These are phyloP conservation scores for Tricharina praecox DNA, from an alignment of 495 filamentous ascomycete species.

Conservation along the genomic window DNA sequence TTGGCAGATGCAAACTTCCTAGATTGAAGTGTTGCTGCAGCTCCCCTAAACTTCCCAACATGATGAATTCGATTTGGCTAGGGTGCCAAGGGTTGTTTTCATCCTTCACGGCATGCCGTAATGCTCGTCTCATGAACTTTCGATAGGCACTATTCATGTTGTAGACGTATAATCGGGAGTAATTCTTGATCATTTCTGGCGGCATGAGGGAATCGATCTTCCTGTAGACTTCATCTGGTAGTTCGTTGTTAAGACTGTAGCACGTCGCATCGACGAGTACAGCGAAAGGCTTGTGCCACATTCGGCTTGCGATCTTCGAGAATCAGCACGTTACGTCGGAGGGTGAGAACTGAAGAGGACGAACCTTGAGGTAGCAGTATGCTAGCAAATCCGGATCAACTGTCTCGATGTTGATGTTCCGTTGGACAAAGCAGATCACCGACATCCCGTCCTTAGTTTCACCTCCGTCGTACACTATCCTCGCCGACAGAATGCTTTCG, in stretches of 20 bases:
- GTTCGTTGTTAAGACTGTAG: slow-evolving; percentile 43
- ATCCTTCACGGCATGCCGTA: slow-evolving; percentile 38
- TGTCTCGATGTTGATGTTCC: slow-evolving; percentile 43
- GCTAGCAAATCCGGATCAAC: slow-evolving; percentile 44
- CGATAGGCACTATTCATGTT: slow-evolving; percentile 51
- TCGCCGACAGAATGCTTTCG: slow-evolving; percentile 40
- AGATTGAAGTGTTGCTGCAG: slow-evolving; percentile 48
- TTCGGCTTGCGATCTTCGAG: slow-evolving; percentile 41
- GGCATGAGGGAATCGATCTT: slow-evolving; percentile 43
- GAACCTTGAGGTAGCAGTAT: slow-evolving; percentile 45
- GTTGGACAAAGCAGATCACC: slow-evolving; percentile 48
- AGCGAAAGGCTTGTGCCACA: slow-evolving; percentile 50
- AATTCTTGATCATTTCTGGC: slow-evolving; percentile 38
- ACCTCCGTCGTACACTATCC: slow-evolving; percentile 50
- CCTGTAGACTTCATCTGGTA: slow-evolving; percentile 41
- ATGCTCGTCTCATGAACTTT: slow-evolving; percentile 44
- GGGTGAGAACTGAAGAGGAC: slow-evolving; percentile 2
- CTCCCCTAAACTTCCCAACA: slow-evolving; percentile 43
- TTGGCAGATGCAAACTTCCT: slow-evolving; percentile 44
- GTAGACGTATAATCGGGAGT: slow-evolving; percentile 44
- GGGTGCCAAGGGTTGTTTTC: slow-evolving; percentile 38
- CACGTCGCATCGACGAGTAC: slow-evolving; percentile 50
- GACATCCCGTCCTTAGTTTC: slow-evolving; percentile 50
- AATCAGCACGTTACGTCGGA: background rate
- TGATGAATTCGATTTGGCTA: slow-evolving; percentile 42